Base-by-base conservation (phyloP, 306 rosid genomes). In the Rubus parviflorus region DNA sequence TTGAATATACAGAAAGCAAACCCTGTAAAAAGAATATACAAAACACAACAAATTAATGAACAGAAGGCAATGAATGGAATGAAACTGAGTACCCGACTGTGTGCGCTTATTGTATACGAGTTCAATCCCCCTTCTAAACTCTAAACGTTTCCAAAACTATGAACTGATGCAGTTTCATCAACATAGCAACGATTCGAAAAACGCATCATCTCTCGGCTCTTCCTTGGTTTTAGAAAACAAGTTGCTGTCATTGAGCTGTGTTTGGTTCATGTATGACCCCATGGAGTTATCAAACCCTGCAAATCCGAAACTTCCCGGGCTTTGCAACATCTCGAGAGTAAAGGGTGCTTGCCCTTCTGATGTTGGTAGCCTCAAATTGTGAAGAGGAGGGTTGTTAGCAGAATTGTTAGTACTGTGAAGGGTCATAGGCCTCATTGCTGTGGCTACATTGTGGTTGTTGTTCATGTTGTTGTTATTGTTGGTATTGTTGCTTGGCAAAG, bases 151-250 rank as follows among this genome's bases (percentile, higher is more conserved):
- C 40, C 56, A 40, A n/a, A 48, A 22, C 67, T 64, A 56, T 49
- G 80, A 45, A 61, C 7, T 19, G 48, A 16, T 64, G 70, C 70
- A 37, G 70, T 49, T 62, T 69, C 5, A 77, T 92, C 89, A 92
- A 72, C 91, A 82, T 8, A 87, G 88, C 72, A 90, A 82, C 8
- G 98, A 90, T 38, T 93, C 94, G 40, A 91, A 70, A 79, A 91
- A 93, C 15, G 80, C 62, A 56, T 93, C 97, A 38, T 93, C 97
- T 52, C 83, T 89, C 0, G 93, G 92, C 80, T 93, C 98, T 49
- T 93, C 98, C 81, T 93, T 93, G 65, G 97, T 80, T 81, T 87
- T 81, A 1, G 84, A 35, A 69, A 70, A 90, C 47, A 72, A 79
- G 75, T 75, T 79, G 74, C 79, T 92, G 7, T 84, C 91, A 8